A percentile compares a stretch with the other conserved stretches of the same genome.
phyloP scores from a whole-genome alignment of 257 asterid species.

The Fraxinus pennsylvanica region DNA sequence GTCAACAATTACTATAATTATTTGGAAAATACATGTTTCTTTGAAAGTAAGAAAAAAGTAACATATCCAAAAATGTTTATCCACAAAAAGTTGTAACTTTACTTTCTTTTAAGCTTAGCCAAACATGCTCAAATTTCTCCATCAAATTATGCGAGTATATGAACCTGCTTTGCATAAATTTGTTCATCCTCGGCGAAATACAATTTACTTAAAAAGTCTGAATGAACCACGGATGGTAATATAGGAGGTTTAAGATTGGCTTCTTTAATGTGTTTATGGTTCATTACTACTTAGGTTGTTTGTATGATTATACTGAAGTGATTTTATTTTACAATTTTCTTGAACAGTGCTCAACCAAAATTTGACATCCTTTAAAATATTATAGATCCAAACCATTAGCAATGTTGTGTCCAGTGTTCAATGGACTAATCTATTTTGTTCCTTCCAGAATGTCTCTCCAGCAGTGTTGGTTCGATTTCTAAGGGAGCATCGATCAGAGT shows the following conservation, averaged over 20 bases:
- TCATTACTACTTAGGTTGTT: neutral
- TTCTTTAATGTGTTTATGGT: neutral
- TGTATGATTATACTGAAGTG: neutral
- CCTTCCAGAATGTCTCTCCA: slow-evolving; percentile 79
- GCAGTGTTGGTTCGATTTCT: slow-evolving; percentile 85
- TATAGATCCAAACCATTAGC: neutral
- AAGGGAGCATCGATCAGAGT: slow-evolving; percentile 97
- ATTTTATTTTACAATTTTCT: neutral
- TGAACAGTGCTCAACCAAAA: slow-evolving; percentile 17
- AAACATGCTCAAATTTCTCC: neutral
- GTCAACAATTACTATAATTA: too few relatives aligned
- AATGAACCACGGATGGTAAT: neutral
- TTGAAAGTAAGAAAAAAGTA: too few relatives aligned
- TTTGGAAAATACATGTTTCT: too few relatives aligned
- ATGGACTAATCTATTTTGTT: slow-evolving; percentile 13
- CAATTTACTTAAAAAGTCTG: neutral
- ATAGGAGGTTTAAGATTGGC: neutral
- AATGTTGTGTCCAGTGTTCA: neutral
- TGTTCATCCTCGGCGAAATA: neutral
- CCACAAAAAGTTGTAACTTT: neutral
- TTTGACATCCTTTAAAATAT: neutral
- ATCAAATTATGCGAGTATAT: neutral
- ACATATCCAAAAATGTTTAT: neutral
- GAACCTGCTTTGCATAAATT: neutral
- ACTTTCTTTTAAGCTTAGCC: too few relatives aligned